Conservation (phyloP, 2,329 filamentous ascomycete species). For the Coleophoma eucalyptorum region DNA sequence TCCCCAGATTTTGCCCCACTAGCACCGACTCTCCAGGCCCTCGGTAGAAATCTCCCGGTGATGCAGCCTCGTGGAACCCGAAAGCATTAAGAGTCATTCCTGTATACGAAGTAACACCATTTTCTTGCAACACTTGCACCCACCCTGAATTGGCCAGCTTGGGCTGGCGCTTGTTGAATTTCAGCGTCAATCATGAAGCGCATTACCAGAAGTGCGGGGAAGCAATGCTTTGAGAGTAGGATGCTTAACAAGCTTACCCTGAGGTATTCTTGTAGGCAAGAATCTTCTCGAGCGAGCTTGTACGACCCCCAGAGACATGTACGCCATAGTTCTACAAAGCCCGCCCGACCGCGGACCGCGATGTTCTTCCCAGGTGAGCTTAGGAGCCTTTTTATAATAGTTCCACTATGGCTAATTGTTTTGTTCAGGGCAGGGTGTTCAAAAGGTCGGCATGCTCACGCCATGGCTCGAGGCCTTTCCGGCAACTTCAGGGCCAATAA, state of each 20-base stretch:
- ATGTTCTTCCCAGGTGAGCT: slow-evolving; percentile 32
- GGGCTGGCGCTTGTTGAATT: background rate
- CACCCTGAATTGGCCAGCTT: background rate
- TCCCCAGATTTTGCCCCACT: background rate
- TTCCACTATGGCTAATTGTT: slow-evolving; percentile 5
- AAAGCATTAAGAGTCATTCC: background rate
- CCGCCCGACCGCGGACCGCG: slow-evolving; percentile 26
- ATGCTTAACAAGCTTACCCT: background rate
- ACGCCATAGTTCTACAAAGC: slow-evolving; percentile 20
- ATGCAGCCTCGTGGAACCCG: background rate
- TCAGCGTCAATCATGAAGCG: background rate
- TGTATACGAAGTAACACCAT: background rate
- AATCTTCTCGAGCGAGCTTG: no score
- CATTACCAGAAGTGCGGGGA: background rate
- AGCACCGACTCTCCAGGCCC: background rate
- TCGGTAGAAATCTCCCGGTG: background rate
- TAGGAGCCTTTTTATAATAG: background rate
- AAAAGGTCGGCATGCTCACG: slow-evolving; percentile 81
- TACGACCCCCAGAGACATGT: no score
- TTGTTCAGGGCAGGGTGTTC: slow-evolving; percentile 74
- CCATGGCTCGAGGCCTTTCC: slow-evolving; percentile 89
- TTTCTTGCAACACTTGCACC: background rate
- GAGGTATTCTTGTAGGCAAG: background rate
- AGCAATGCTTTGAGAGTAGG: no score
- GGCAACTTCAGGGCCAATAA: slow-evolving; percentile 65